Base-by-base conservation (phyloP, 495 filamentous ascomycete genomes). In the Penicillium malachiteum region DNA sequence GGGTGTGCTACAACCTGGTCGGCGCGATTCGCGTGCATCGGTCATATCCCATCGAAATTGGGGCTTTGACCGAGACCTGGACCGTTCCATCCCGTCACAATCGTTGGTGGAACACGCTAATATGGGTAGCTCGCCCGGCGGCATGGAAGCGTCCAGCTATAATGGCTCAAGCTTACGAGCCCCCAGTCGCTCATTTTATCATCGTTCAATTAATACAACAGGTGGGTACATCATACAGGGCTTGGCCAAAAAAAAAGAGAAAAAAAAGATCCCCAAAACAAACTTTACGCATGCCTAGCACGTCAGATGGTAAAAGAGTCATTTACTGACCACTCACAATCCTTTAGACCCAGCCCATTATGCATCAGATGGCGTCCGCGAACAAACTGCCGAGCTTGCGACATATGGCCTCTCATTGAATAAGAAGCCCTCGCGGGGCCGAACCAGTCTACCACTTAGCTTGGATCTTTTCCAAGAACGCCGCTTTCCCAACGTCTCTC, bases 331-430 rank as follows among this genome's bases (percentile, higher is more conserved):
- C 50, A 54, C 44, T 52, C 16, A 48, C 52, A 77, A 74, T 69
- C 34, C 47, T 48, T 71, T 79, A 74, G 89, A 95, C 62, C 84
- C 80, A 57, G 81, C 83, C 7, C 84, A 88, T 52, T 88, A 89
- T 71, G 84, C 88, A 26, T 83, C 82, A 18, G 81, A 84, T 41
- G 88, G 84, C 54, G 88, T 98, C 11, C 86, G 94, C 50, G 89
- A 96, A 67, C 86, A 96, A 64, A 96, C 94, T 2, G 91, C 91
- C 33, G 90, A 96, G 67, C 81, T 98, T 34, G 93, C 94, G 21
- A 90, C 83, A 6, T 89, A 89, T 59, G 88, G 88, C n/a, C 78
- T 97, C 33, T 90, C 88, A 64, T 40, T 68, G 32, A 66, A 61
- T 56, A 60, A 66, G 64, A 53, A 65, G 51, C 69, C 74, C 56